Conservation (phyloP, 805 yeast species). For the Candida odintsovae region DNA sequence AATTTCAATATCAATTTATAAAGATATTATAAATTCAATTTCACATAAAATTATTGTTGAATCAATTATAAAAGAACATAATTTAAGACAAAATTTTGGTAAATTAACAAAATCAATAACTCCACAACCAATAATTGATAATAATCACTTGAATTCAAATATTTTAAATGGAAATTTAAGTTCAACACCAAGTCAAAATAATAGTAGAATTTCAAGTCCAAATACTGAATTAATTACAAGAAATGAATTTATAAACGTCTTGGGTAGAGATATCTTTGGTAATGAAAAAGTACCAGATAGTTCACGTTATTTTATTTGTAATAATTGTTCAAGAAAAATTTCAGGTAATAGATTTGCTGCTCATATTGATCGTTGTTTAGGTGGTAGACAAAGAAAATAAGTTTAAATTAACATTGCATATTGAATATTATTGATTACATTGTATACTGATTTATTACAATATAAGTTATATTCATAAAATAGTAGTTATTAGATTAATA, state of each 20-base stretch:
- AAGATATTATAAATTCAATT: slow-evolving; percentile 5
- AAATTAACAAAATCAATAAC: slow-evolving; percentile 1
- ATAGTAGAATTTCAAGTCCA: slow-evolving; percentile 14
- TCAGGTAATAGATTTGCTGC: slow-evolving; percentile 92
- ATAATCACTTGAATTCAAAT: too few species aligned
- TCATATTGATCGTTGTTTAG: slow-evolving; percentile 85
- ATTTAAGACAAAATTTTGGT: slow-evolving; percentile 4
- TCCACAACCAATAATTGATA: slow-evolving; percentile 3
- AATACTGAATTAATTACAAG: slow-evolving; percentile 14
- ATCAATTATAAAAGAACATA: slow-evolving; percentile 2
- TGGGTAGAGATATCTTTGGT: slow-evolving; percentile 39
- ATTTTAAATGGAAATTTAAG: neutral
- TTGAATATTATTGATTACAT: too few species aligned
- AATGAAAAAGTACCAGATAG: slow-evolving; percentile 46
- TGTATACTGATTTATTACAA: too few species aligned
- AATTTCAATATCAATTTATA: neutral
- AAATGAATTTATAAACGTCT: slow-evolving; percentile 12
- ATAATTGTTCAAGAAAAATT: slow-evolving; percentile 76
- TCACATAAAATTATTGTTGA: slow-evolving; percentile 6
- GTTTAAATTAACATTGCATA: too few species aligned
- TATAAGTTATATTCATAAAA: too few species aligned
- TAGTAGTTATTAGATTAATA: too few species aligned
- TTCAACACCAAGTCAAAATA: slow-evolving; percentile 5
- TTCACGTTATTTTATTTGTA: slow-evolving; percentile 65
- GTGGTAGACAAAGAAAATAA: slow-evolving; percentile 52